Evolutionary conservation across 495 filamentous ascomycete genomes (phyloP).

Genomic region (Beverwykella pulmonaria): DNA sequence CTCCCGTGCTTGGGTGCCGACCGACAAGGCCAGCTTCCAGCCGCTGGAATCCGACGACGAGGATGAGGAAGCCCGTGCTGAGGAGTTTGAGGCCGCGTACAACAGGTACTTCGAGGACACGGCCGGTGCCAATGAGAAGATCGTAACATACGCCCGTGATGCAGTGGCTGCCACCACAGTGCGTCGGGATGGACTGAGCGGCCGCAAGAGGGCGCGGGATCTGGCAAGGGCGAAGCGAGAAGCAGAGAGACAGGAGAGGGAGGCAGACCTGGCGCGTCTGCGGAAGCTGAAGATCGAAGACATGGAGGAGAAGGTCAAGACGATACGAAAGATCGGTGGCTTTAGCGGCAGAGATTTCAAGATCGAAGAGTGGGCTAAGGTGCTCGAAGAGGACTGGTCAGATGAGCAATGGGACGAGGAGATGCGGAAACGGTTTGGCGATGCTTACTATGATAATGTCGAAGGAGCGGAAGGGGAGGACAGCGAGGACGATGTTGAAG

Average conservation of each 20-base stretch:
- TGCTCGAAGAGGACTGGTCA: constrained; percentile 85
- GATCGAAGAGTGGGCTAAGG: constrained; percentile 74
- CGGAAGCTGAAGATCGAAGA: constrained; percentile 87
- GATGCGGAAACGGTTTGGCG: constrained; percentile 83
- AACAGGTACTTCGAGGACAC: constrained; percentile 97
- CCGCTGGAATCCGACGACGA: constrained; percentile 93
- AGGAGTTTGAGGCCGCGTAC: constrained; percentile 89
- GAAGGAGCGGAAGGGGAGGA: constrained; percentile 53
- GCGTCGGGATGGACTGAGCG: constrained; percentile 75
- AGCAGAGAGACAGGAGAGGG: constrained; percentile 71
- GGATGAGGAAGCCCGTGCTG: constrained; percentile 77
- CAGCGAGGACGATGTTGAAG: constrained; percentile 50
- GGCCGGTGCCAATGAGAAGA: constrained; percentile 74
- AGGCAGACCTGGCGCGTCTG: constrained; percentile 79
- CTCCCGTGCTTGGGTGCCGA: constrained; percentile 82
- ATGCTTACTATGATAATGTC: constrained; percentile 70
- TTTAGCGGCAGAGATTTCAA: constrained; percentile 67
- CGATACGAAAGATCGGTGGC: constrained; percentile 86
- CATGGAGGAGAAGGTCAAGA: constrained; percentile 74
- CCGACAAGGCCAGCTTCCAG: constrained; percentile 59
- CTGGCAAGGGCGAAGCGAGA: constrained; percentile 75
- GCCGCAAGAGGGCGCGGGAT: constrained; percentile 75
- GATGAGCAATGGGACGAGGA: constrained; percentile 84
- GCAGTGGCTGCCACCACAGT: constrained; percentile 77
- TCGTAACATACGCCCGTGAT: constrained; percentile 86